Evolutionary conservation across 2,329 filamentous ascomycete genomes (phyloP), one percentile per base, ranked within the genome.

Genomic region (Taxawa tesnikishii): DNA sequence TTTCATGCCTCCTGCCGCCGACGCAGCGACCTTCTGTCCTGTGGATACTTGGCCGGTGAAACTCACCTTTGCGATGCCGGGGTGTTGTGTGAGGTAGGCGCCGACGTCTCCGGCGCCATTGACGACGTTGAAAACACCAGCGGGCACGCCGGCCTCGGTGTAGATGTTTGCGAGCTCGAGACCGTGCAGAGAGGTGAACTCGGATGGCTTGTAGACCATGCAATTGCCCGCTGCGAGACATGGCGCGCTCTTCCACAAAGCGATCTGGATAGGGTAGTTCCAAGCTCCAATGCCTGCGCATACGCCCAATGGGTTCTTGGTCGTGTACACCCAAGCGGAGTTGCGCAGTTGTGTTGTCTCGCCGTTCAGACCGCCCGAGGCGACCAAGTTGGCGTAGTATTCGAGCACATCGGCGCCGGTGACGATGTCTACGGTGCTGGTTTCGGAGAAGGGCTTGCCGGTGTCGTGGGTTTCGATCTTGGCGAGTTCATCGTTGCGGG

Each of bases 211-310:
- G 62, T 92, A 92, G 27, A 92, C 73, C 79, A 92, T 87, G 50
- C 79, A 83, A 58, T 92, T 92, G 13, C 83, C 83, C 1, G 83
- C 83, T 3, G 83, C 83, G 10, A 92, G 67, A 46, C 83, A 90
- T 0, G 84, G 81, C 1, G 80, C 83, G 1, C 81, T 85, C 57
- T 92, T 92, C 83, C 83, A 92, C 2, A 92, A 65, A 6, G 83
- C 83, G 56, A 92, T 92, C 55, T 92, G 83, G 42, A 92, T 81
- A 9, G 84, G 84, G 51, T 92, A 92, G 58, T 92, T 92, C 83
- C 83, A 92, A 10, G 84, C 84, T 34, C 83, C 84, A 43, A 92
- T 92, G 36, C 82, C 84, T 10, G 73, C 84, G 53, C 83, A 92
- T 10, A 90, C 83, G 15, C 84, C 84, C 12, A 92, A 62, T 4